phyloP scores from a whole-genome alignment of 805 yeast species.

The Candida lessepsii region DNA sequence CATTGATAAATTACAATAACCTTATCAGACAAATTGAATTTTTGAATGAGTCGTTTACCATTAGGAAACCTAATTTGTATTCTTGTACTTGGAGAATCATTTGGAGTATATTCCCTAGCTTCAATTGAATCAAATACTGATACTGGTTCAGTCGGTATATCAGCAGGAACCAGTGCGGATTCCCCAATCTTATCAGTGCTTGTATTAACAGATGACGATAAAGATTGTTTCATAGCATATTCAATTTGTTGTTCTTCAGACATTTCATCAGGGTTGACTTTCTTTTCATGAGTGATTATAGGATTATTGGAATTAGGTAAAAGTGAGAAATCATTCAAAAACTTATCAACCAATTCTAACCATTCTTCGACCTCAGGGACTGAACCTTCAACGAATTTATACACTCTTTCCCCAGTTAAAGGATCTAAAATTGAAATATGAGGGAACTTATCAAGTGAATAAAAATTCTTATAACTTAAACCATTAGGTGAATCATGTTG shows the following conservation, averaged over 20 bases:
- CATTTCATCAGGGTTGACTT: conserved; percentile 61
- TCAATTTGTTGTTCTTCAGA: conserved; percentile 84
- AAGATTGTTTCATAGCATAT: conserved; percentile 67
- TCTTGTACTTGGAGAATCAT: conserved; percentile 66
- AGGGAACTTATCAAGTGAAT: conserved; percentile 70
- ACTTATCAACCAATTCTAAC: conserved; percentile 66
- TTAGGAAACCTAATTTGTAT: conserved; percentile 86
- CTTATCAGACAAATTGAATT: conserved; percentile 56
- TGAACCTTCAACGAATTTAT: conserved; percentile 63
- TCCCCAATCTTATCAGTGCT: background rate
- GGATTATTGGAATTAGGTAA: conserved; percentile 68
- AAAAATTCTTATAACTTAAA: conserved; percentile 64
- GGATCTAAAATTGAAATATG: conserved; percentile 94
- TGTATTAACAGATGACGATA: conserved; percentile 21
- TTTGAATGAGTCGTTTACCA: conserved; percentile 77
- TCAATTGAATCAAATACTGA: conserved; percentile 45
- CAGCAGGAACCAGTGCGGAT: too few species aligned
- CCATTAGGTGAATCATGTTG: conserved; percentile 78
- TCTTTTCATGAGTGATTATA: conserved; percentile 54
- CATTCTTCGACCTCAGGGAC: conserved; percentile 62
- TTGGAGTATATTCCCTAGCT: conserved; percentile 60
- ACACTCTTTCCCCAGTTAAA: conserved; percentile 87
- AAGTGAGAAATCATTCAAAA: conserved; percentile 63
- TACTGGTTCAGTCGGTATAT: background rate
- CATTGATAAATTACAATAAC: conserved; percentile 62